Base-by-base conservation (phyloP, 495 filamentous ascomycete genomes). In the Monascus purpureus region DNA sequence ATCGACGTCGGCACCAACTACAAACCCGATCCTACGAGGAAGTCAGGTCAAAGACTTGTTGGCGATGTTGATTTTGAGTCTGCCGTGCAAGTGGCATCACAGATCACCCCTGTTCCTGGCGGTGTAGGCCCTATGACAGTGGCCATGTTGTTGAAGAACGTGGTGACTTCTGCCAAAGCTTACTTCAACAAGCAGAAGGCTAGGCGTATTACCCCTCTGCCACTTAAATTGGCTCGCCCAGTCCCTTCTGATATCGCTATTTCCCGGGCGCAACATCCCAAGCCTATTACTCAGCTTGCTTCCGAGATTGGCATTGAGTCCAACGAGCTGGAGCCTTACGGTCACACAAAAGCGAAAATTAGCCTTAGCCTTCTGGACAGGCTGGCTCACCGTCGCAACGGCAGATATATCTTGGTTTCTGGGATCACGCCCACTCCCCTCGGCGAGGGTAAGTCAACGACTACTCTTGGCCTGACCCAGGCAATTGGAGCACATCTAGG, bases 121-220 rank as follows among this genome's bases (percentile, higher is more conserved):
- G 90, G 90, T 49, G 90, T 96, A 36, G 90, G 90, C 2, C 90
- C 90, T 23, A 96, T 96, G 87, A 97, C 90, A 8, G 85, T 97
- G 32, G 90, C 90, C 19, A 96, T 96, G 67, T 68, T 97, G 12
- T 52, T 97, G 37, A 78, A 93, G 55, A 97, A 97, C 49, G 86
- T 96, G 15, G 79, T 96, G 23, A 73, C 82, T 40, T 70, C 86
- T 13, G 77, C 88, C 17, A 80, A 75, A 17, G 60, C 67, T 29
- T 86, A 80, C 50, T 90, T 93, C 39, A 81, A 90, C 22, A 70
- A 71, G 35, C 80, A 87, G 47, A 85, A 79, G 47, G 63, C 77
- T 32, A 66, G 88, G 19, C 70, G 71, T 28, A 80, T 88, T 35
- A 67, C 68, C 11, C 84, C 90, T 12, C 63, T 95, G 28, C 82